A percentile compares a stretch with the other conserved stretches of the same genome.
Evolutionary conservation across 768 basidiomycete species (phyloP).

Genomic region (Chalciporus sphaerocephalus): DNA sequence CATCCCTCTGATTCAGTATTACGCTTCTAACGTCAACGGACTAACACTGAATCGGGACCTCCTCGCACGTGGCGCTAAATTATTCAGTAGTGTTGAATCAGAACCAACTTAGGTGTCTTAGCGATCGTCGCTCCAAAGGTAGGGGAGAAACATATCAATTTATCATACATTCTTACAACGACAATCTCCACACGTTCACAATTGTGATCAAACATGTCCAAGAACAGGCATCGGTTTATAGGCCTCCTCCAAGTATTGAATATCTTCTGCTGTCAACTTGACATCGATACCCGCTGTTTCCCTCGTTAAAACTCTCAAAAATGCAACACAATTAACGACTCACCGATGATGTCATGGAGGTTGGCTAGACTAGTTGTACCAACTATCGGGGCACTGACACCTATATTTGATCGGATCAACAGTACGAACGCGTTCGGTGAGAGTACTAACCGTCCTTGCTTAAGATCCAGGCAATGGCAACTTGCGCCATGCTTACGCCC

Average conservation of each 20-base stretch:
- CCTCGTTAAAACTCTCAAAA: conserved; percentile 4
- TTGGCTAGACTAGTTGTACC: conserved; percentile 40
- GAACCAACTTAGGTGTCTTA: too few relatives aligned
- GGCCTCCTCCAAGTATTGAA: conserved; percentile 41
- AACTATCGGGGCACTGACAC: conserved; percentile 42
- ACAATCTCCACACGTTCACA: not conserved
- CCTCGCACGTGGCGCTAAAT: too few relatives aligned
- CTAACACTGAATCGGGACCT: too few relatives aligned
- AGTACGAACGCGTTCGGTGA: not conserved
- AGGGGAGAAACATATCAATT: not conserved
- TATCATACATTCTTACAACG: not conserved
- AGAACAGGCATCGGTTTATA: conserved; percentile 41
- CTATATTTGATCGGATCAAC: conserved; percentile 8
- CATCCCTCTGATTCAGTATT: too few relatives aligned
- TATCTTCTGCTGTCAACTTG: conserved; percentile 45
- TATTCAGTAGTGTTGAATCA: too few relatives aligned
- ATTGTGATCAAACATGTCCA: conserved; percentile 30
- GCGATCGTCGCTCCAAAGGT: too few relatives aligned
- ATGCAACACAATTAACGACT: conserved; percentile 2
- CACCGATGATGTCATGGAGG: conserved; percentile 39
- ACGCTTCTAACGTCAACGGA: too few relatives aligned
- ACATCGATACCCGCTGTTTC: conserved; percentile 35
- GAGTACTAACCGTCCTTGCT: conserved; percentile 26
- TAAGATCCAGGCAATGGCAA: conserved; percentile 40
- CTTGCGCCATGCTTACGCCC: conserved; percentile 39